Base-by-base conservation (phyloP, 139 green algal genomes). In the Axilococcus clingmanii region DNA sequence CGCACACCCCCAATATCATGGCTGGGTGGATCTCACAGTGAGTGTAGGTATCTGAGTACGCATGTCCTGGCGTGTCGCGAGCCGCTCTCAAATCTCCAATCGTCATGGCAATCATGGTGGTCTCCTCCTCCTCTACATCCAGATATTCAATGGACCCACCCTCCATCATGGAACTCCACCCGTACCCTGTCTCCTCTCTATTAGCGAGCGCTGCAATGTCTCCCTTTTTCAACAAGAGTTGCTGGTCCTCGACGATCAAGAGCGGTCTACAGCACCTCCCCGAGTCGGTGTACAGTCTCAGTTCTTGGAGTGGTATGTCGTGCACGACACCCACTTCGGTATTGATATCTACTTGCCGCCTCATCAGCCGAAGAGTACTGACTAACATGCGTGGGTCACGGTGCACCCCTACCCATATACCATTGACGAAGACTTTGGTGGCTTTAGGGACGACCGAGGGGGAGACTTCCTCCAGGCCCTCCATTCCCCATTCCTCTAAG, bases 1-100 rank as follows among this genome's bases (percentile, higher is more conserved):
- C 92, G 61, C 88, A 97, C 36, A 98, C 87, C 29, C 93, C 93
- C 47, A 99, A 76, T 72, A 98, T 96, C 87, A 98, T 94, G 40
- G 78, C 74, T 0, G 93, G 93, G 70, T 99, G 88, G 57, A 99
- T 93, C 79, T 99, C 93, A 59, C 85, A 94, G 71, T 99, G 93
- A 5, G 93, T 99, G 82, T 96, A 98, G 15, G 74, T 84, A 37
- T 73, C 64, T 4, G 66, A 74, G 65, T 82, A 85, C 30, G 70
- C 63, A 24, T 17, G 40, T 17, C n/a, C 28, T 14, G 22, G 29
- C 58, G 32, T 46, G 35, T 58, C 42, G 16, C 71, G 63, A 8
- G 79, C 79, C n/a, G 50, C 54, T 16, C 62, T 59, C 42, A 94
- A 55, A 61, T 93, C 81, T 23, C 66, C 54, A 34, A 92, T 80